Percentiles rank a stretch among this genome's conserved stretches.
Conservation (phyloP, 2,329 filamentous ascomycete species). For the Pestalotiopsis sp. region DNA sequence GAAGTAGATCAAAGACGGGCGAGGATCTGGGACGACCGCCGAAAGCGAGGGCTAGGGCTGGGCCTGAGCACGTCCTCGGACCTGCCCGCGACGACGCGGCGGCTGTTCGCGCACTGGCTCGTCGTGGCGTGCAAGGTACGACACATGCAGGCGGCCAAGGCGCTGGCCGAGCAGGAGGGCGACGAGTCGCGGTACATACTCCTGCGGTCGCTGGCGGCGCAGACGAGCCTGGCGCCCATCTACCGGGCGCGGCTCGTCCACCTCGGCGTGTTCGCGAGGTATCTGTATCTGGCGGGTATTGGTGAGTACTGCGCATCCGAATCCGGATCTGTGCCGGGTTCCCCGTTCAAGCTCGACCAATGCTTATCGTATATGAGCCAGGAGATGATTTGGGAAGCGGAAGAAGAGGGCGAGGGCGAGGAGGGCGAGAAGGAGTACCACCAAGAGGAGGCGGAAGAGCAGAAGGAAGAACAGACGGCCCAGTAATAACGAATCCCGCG, state of each 20-base stretch:
- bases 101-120: constrained; percentile 10
- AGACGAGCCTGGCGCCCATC: background rate
- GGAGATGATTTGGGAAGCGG: too few relatives aligned
- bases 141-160: constrained; percentile 2
- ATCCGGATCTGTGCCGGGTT: background rate
- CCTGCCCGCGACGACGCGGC: background rate
- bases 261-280: background rate
- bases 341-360: too few relatives aligned
- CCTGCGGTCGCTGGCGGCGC: background rate
- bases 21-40: background rate
- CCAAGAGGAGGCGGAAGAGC: background rate
- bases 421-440: too few relatives aligned
- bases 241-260: constrained; percentile 11
- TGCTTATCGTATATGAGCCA: too few relatives aligned
- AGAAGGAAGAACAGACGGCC: background rate
- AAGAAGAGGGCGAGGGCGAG: too few relatives aligned
- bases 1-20: background rate
- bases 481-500: background rate
- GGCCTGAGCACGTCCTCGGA: background rate
- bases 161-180: background rate
- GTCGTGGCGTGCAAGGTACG: background rate
- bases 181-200: background rate
- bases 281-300: constrained; percentile 4
- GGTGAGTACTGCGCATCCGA: background rate
- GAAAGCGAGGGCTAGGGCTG: background rate